Base-by-base conservation (phyloP, 441 rosid species). In the Erysimum pusillum region DNA sequence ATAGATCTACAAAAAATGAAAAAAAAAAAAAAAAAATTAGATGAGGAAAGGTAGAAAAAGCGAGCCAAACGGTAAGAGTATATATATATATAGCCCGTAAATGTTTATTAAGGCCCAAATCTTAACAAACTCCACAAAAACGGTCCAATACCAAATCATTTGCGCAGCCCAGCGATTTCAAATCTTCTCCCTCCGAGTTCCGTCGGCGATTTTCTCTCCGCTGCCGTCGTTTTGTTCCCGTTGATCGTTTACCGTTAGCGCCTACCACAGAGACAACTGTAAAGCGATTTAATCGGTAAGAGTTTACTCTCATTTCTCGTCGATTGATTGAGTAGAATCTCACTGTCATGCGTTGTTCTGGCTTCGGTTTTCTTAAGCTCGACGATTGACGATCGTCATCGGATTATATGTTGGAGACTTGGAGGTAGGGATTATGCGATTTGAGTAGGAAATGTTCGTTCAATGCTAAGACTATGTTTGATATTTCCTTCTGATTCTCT, bases 181-280 rank as follows among this genome's bases (percentile, higher is more conserved):
- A 77, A 71, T 57, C 20, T 57, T 36, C 63, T 31, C 49, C 10
- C 45, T 14, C 17, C 46, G 72, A 46, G 57, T 58, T 6, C 22
- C 57, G 46, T 57, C 76, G 73, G 32, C 67, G 67, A 71, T 71
- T 57, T 17, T 48, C 56, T 57, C 80, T 48, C 81, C 68, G 57
- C 76, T 38, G 73, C 18, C 73, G 39, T 64, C 75, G 70, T 63
- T 46, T 64, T 64, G 32, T 64, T 44, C 45, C 46, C 42, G 76
- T 60, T 70, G 46, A 22, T 4, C 53, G 18, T 20, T 51, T 5
- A 34, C 51, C 60, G 60, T 64, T 45, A 57, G 15, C 48, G 20
- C 17, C 3, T 25, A 2, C 62, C 6, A 15, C 46, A 13, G 5
- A 54, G 9, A 10, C 75, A 54, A 38, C 76, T 31, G 38, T 3